Evolutionary conservation across 176 grass and related monocot species (phyloP).

Genomic region (Hsuehochloa calcarea): DNA sequence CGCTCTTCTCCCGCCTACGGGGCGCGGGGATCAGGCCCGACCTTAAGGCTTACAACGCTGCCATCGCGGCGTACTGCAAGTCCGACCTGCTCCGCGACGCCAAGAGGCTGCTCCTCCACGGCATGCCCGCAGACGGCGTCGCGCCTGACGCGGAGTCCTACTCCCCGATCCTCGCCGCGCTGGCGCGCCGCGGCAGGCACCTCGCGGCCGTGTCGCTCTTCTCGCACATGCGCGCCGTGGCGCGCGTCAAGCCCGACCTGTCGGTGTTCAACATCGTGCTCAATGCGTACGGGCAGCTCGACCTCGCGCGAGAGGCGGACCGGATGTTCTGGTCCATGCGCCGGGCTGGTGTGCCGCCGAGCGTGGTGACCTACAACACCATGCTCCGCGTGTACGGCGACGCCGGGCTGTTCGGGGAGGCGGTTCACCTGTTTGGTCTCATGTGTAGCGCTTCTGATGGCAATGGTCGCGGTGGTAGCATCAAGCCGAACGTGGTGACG

Average conservation of each 20-base stretch:
- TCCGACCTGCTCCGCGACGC: constrained; percentile 70
- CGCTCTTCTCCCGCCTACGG: constrained; percentile 83
- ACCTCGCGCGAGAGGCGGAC: constrained; percentile 79
- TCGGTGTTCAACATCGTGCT: constrained; percentile 87
- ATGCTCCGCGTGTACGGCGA: constrained; percentile 95
- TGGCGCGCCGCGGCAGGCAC: constrained; percentile 63
- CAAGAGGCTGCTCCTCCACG: constrained; percentile 60
- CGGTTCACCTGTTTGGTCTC: constrained; percentile 78
- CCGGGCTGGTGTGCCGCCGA: constrained; percentile 54
- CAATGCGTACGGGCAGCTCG: constrained; percentile 86
- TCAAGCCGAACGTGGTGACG: constrained; percentile 81
- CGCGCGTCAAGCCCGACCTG: constrained; percentile 64
- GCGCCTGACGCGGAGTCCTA: constrained; percentile 69
- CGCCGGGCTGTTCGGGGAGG: constrained; percentile 87
- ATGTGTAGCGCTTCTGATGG: constrained; percentile 44
- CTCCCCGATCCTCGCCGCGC: constrained; percentile 74
- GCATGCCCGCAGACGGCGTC: constrained; percentile 61
- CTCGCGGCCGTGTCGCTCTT: constrained; percentile 86
- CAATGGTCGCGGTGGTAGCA: constrained; percentile 5
- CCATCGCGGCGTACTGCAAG: constrained; percentile 59
- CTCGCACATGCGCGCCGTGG: constrained; percentile 66
- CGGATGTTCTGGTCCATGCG: constrained; percentile 92
- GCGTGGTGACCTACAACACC: constrained; percentile 89
- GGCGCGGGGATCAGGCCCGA: constrained; percentile 58
- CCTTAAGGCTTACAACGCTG: constrained; percentile 80